A percentile compares a stretch with the other conserved stretches of the same genome.
These are phyloP conservation scores for Fraxinus velutina DNA, from an alignment of 305 asterid genomes.

Conservation along the genomic window DNA sequence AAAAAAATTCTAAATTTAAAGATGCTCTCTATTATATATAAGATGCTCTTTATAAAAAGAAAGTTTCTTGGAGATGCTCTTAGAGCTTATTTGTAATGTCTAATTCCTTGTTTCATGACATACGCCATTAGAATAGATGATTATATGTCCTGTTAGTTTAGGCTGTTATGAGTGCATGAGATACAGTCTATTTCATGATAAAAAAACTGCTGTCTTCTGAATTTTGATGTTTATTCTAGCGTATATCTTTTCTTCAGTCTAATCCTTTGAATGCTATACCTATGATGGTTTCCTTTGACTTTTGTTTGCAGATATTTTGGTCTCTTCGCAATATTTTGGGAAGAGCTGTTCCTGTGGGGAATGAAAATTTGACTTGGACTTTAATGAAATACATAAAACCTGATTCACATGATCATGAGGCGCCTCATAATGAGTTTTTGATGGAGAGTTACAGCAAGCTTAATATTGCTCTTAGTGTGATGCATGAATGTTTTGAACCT, in stretches of 20 bases:
- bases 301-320: conserved; percentile 54
- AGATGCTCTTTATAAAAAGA: background rate
- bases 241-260: background rate
- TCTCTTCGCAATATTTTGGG: conserved; percentile 54
- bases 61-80: background rate
- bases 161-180: background rate
- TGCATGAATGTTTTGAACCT: conserved; percentile 87
- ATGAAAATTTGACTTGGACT: conserved; percentile 65
- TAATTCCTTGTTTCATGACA: background rate
- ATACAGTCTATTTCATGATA: conserved; percentile 5
- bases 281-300: background rate
- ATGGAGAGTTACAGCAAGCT: conserved; percentile 61
- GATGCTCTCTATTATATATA: background rate
- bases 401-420: conserved; percentile 29
- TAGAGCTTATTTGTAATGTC: conserved; percentile 1
- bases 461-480: conserved; percentile 64
- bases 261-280: background rate
- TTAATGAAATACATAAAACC: conserved; percentile 48
- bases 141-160: conserved; percentile 1
- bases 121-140: background rate
- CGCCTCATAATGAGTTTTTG: conserved; percentile 34
- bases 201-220: background rate
- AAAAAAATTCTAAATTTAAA: background rate
- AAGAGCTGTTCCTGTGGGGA: conserved; percentile 52
- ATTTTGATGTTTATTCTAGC: conserved; percentile 1